Base-by-base conservation (phyloP, 352 stramenopile species). In the Phytophthora sojae region DNA sequence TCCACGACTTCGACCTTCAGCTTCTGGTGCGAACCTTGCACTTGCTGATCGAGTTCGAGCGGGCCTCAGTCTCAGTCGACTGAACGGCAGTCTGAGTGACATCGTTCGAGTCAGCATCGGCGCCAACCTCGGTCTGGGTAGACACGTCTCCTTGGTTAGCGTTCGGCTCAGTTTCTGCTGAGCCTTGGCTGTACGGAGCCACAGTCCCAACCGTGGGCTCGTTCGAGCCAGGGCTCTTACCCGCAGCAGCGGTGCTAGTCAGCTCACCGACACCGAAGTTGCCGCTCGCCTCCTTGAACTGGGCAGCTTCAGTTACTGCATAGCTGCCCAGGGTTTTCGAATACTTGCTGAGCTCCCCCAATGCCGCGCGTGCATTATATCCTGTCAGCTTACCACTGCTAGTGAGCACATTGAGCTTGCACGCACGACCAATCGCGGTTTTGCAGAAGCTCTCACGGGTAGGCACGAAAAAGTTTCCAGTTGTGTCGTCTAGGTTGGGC, bases 401-500 rank as follows among this genome's bases (percentile, higher is more conserved):
- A 0, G n/a, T 57, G 11, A 77, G 55, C 21, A 65, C 58, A 26
- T 77, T 77, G 12, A 65, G 55, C n/a, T 69, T 57, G 32, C 70
- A 77, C 14, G 61, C 66, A 39, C 71, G 71, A 11, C 51, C 56
- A 15, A 75, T 56, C 19, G 50, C 17, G 8, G 65, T 67, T 39
- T 76, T 53, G 44, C 65, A 75, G 26, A 71, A 30, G 19, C 52
- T 61, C 19, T 55, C 49, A 4, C 42, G 25, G 6, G 32, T 30
- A 50, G 69, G 63, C 5, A 71, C 57, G 52, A 72, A 76, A 32
- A 76, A 66, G 49, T 71, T 39, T 35, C 61, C 63, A 9, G 39
- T n/a, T 7, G 47, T 25, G n/a, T 71, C 61, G 6, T 71, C 67
- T 2, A 64, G 19, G 44, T 69, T 73, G n/a, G 61, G 62, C 17